Evolutionary conservation across 2,329 filamentous ascomycete species (phyloP), one percentile per base, ranked within the genome.

Genomic region (Arthrobotrys iridis): DNA sequence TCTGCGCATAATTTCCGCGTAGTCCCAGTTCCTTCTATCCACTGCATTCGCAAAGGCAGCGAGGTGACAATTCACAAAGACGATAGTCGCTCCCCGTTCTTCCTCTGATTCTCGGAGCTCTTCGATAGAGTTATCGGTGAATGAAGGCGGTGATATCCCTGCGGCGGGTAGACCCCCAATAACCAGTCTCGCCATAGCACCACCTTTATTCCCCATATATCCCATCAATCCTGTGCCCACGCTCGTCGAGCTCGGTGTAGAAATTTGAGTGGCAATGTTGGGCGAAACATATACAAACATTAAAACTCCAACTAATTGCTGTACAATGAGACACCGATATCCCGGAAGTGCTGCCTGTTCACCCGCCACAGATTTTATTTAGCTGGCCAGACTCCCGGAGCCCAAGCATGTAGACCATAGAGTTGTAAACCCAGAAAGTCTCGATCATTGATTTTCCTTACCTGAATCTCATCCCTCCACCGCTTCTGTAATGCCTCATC

Each of bases 131-230:
- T 11, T 40, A n/a, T 71, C 59, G 10, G 50, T 59, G 24, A 43
- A 60, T 0, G 72, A 76, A 1, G 71, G 71, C 8, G 72, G 72
- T 4, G 65, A 70, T 60, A 76, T 33, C 10, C 72, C 72, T 11
- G 72, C 72, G 3, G 72, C 72, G 8, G 72, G 72, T 7, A 76
- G 13, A 0, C 72, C 72, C 1, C 94, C 95, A 0, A 99, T 84
- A 0, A 99, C 85, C 2, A 99, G 84, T 18, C 94, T 88, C 2
- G 91, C 91, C 2, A 90, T 88, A 0, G 97, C 90, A 2, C 92
- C 94, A 0, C 95, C 95, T 81, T 99, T 99, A 82, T 99, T 99
- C 7, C 95, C 95, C 84, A 97, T 90, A 80, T 97, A 97, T 0
- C 94, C 94, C 82, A 96, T 88, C 45, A 98, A 82, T 0, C 95